Conservation (phyloP, 2,329 filamentous ascomycete species). For the Aspergillus piperis region DNA sequence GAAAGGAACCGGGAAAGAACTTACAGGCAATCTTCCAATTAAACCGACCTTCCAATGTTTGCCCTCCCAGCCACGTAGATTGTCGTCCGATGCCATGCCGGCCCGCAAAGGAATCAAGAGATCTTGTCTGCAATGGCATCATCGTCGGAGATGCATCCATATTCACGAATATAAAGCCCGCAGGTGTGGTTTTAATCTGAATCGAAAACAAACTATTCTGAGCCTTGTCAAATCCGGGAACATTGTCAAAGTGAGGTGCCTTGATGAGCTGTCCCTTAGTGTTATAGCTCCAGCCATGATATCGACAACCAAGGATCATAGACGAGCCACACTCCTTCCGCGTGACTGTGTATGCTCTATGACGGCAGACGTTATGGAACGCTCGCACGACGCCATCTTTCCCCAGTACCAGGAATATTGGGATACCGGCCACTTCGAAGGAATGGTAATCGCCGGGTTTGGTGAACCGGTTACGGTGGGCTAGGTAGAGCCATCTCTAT, state of each 20-base stretch:
- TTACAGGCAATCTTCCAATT: conserved; percentile 39
- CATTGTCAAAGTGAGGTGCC: conserved; percentile 59
- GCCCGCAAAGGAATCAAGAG: conserved; percentile 18
- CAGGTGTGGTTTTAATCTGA: conserved; percentile 23
- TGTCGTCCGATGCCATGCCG: conserved; percentile 10
- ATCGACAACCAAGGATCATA: conserved; percentile 59
- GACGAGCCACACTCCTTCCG: conserved; percentile 53
- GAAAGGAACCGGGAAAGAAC: neutral
- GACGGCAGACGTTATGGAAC: conserved; percentile 65
- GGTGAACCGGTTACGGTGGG: conserved; percentile 48
- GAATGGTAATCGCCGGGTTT: conserved; percentile 60
- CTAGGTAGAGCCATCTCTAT: conserved; percentile 40
- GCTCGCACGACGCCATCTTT: conserved; percentile 56
- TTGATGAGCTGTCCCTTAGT: conserved; percentile 60
- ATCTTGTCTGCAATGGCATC: neutral
- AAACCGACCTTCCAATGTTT: conserved; percentile 29
- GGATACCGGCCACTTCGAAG: conserved; percentile 58
- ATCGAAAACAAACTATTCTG: conserved; percentile 56
- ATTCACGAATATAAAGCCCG: conserved; percentile 34
- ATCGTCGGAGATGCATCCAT: conserved; percentile 18
- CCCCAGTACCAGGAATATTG: conserved; percentile 57
- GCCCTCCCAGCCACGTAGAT: conserved; percentile 31
- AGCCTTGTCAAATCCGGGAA: conserved; percentile 58
- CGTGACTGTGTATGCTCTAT: conserved; percentile 62
- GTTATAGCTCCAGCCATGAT: conserved; percentile 66